phyloP scores from a whole-genome alignment of 768 basidiomycete species.

The Podaxis sp. region DNA sequence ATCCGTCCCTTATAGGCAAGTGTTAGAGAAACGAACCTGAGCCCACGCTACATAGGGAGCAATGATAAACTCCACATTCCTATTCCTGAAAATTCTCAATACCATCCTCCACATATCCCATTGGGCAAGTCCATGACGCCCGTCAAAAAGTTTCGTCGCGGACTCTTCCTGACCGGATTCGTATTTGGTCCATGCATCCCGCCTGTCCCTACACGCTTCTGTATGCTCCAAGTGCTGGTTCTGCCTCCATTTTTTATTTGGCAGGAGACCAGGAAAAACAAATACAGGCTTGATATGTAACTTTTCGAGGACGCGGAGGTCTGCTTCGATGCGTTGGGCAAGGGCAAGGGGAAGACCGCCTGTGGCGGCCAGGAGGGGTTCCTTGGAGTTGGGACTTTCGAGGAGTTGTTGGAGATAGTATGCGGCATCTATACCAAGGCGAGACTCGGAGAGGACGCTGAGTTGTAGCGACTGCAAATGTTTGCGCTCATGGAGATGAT shows the following conservation, averaged over 20 bases:
- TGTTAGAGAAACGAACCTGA: constrained; percentile 61
- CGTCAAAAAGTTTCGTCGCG: constrained; percentile 81
- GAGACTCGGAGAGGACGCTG: constrained; percentile 79
- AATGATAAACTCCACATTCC: constrained; percentile 93
- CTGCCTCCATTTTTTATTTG: constrained; percentile 69
- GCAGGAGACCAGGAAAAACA: constrained; percentile 87
- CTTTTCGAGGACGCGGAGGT: constrained; percentile 87
- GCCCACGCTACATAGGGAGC: constrained; percentile 96
- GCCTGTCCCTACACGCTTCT: constrained; percentile 70
- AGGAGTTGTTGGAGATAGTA: constrained; percentile 82
- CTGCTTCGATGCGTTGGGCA: constrained; percentile 82
- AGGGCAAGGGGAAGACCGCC: constrained; percentile 92
- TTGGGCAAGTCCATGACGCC: constrained; percentile 63
- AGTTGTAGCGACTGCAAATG: constrained; percentile 81
- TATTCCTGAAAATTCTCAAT: constrained; percentile 86
- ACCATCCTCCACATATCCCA: constrained; percentile 97
- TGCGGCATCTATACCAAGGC: constrained; percentile 95
- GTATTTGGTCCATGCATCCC: constrained; percentile 91
- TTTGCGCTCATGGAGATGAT: constrained; percentile 83
- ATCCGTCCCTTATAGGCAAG: not conserved
- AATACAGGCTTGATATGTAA: constrained; percentile 97
- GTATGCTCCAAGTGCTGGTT: constrained; percentile 52
- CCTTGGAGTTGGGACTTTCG: constrained; percentile 71
- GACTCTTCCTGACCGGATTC: constrained; percentile 89
- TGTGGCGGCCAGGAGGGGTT: constrained; percentile 91